Conservation (phyloP, 352 stramenopile species). For the Globisporangium perplexum region DNA sequence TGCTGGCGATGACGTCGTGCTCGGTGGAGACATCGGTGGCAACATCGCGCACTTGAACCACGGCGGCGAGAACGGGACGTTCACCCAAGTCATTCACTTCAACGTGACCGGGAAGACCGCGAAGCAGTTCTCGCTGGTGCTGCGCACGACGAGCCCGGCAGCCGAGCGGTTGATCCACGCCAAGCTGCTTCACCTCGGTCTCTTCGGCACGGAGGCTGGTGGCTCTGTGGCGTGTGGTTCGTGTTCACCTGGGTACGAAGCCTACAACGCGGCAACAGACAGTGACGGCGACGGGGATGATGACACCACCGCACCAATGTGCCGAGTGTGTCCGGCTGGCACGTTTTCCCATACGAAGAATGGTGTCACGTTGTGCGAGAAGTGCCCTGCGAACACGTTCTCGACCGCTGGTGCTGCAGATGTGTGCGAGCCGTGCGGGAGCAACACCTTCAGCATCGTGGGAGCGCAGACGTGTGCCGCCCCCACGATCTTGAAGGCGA, state of each 20-base stretch:
- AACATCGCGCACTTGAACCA: constrained; percentile 49
- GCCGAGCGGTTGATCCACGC: constrained; percentile 42
- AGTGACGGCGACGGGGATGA: constrained; percentile 12
- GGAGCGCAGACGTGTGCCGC: constrained; percentile 40
- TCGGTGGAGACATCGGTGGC: constrained; percentile 19
- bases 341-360: constrained; percentile 30
- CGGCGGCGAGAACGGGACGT: constrained; percentile 62
- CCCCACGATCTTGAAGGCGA: constrained; percentile 33
- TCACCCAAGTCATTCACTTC: constrained; percentile 45
- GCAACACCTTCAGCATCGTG: constrained; percentile 51
- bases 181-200: constrained; percentile 43
- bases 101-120: constrained; percentile 34
- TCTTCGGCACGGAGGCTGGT: constrained; percentile 45
- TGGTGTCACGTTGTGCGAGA: constrained; percentile 36
- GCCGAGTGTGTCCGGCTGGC: constrained; percentile 53
- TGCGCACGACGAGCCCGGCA: constrained; percentile 40
- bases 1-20: not conserved
- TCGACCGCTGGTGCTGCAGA: constrained; percentile 38
- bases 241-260: constrained; percentile 50
- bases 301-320: constrained; percentile 28
- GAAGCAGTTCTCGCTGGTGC: constrained; percentile 54
- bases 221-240: constrained; percentile 43
- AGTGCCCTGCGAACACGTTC: constrained; percentile 59
- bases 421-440: constrained; percentile 46
- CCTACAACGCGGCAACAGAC: constrained; percentile 14